Evolutionary conservation across 163 green algal species (phyloP).

Genomic region (Chlorella variabilis): DNA sequence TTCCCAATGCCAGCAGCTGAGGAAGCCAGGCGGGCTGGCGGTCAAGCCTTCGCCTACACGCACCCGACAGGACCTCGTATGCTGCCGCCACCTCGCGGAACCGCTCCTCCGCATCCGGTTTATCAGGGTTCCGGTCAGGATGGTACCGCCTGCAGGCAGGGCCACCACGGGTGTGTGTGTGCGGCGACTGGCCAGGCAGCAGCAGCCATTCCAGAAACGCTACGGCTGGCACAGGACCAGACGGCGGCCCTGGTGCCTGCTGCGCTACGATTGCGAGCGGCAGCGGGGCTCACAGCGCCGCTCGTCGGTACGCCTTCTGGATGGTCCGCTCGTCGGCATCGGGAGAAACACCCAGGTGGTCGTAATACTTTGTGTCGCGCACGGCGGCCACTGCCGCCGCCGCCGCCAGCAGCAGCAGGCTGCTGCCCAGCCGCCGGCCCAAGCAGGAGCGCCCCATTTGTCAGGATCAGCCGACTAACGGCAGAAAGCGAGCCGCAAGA

Average conservation of each 20-base stretch:
- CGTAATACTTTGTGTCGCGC: conserved; percentile 77
- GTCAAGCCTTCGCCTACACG: too few relatives aligned
- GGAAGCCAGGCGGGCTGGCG: too few relatives aligned
- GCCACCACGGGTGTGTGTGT: too few relatives aligned
- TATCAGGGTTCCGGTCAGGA: conserved; percentile 85
- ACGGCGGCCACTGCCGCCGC: conserved; percentile 42
- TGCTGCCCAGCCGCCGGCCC: background rate
- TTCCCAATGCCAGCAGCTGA: background rate
- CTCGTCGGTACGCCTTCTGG: conserved; percentile 80
- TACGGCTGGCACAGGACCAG: too few relatives aligned
- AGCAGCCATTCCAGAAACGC: too few relatives aligned
- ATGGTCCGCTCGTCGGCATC: conserved; percentile 79
- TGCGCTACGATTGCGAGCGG: too few relatives aligned
- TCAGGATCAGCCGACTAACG: background rate
- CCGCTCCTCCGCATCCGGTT: conserved; percentile 81
- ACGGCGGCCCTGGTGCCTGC: too few relatives aligned
- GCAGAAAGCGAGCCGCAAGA: too few relatives aligned
- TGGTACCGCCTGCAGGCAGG: conserved; percentile 76
- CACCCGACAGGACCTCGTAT: conserved; percentile 79
- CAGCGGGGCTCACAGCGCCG: conserved; percentile 64
- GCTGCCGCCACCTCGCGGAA: conserved; percentile 76
- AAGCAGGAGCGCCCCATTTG: background rate
- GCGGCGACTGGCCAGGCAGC: too few relatives aligned
- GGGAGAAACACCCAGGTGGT: conserved; percentile 63
- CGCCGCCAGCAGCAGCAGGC: conserved; percentile 13